These are phyloP conservation scores for Xylariaceae sp. DNA, from an alignment of 2,329 filamentous ascomycete genomes.

Conservation along the genomic window DNA sequence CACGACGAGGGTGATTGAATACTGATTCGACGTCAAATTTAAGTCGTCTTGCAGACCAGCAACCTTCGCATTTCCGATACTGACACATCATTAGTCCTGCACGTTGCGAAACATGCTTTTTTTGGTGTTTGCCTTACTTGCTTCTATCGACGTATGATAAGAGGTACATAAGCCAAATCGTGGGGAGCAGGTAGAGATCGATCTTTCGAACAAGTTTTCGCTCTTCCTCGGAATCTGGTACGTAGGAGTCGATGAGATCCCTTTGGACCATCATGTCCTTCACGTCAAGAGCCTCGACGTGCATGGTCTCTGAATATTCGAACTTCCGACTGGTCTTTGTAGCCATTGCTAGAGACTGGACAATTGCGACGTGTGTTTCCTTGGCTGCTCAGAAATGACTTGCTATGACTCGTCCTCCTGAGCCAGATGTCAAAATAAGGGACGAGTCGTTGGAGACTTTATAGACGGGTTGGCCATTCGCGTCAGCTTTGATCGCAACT, in stretches of 20 bases:
- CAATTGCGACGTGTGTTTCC: not conserved
- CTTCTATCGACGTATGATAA: conserved; percentile 59
- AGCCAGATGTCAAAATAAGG: too few relatives aligned
- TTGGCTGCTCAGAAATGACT: not conserved
- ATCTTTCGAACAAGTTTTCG: conserved; percentile 38
- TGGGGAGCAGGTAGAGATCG: conserved; percentile 40
- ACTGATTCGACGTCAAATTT: conserved; percentile 56
- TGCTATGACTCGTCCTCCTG: too few relatives aligned
- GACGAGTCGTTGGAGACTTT: too few relatives aligned
- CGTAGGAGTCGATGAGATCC: conserved; percentile 24
- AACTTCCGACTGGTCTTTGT: not conserved
- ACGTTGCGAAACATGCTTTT: too few relatives aligned
- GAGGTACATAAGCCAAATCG: conserved; percentile 59
- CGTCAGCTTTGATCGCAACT: too few relatives aligned
- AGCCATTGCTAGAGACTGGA: not conserved
- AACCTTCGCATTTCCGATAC: conserved; percentile 56
- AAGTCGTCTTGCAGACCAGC: conserved; percentile 42
- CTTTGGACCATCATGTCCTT: conserved; percentile 10
- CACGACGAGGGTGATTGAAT: conserved; percentile 57
- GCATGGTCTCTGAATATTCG: conserved; percentile 10
- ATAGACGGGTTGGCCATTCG: too few relatives aligned
- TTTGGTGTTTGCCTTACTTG: conserved; percentile 34
- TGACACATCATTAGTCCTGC: conserved; percentile 9
- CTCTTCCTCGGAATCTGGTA: conserved; percentile 32
- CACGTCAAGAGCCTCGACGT: conserved; percentile 9